A percentile compares a stretch with the other conserved stretches of the same genome.
Conservation (phyloP, 2,329 filamentous ascomycete species). For the Ceratocystis smalleyi region DNA sequence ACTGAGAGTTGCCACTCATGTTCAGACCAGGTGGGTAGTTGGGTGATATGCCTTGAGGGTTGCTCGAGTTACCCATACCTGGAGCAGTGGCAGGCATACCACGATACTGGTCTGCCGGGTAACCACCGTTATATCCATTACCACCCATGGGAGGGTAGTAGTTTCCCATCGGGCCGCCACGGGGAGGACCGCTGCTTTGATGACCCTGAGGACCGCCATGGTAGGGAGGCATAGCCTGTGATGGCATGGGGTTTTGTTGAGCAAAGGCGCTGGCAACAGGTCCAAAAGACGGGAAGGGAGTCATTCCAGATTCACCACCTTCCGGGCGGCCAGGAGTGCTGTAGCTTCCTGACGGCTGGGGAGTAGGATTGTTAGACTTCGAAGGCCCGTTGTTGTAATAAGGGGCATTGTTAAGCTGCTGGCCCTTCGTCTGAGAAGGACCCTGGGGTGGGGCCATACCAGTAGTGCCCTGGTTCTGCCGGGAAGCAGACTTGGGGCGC, state of each 20-base stretch:
- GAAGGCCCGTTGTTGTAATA: conserved; percentile 38
- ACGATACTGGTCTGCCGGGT: conserved; percentile 35
- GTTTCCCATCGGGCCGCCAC: conserved; percentile 40
- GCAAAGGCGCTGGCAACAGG: conserved; percentile 39
- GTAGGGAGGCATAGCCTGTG: conserved; percentile 32
- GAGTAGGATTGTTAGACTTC: conserved; percentile 24
- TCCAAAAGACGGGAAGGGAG: conserved; percentile 36
- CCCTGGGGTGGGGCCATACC: conserved; percentile 29
- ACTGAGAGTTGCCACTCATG: conserved; percentile 23
- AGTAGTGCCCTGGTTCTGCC: conserved; percentile 33
- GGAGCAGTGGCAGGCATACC: conserved; percentile 33
- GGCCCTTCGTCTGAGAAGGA: conserved; percentile 9
- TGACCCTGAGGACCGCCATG: conserved; percentile 41
- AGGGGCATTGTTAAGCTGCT: conserved; percentile 25
- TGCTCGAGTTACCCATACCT: conserved; percentile 33
- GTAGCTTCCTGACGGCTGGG: background rate
- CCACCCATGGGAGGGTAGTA: conserved; percentile 37
- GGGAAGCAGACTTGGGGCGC: conserved; percentile 42
- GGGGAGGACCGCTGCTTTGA: conserved; percentile 39
- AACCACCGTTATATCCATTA: conserved; percentile 30
- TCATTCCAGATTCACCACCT: conserved; percentile 25
- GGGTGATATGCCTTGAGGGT: conserved; percentile 33
- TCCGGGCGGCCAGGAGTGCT: conserved; percentile 34
- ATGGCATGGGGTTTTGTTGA: conserved; percentile 30
- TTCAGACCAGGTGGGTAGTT: conserved; percentile 32